Percentiles rank a stretch among this genome's conserved stretches.
Evolutionary conservation across 768 basidiomycete genomes (phyloP).

Genomic region (Kwoniella newhampshirensis): DNA sequence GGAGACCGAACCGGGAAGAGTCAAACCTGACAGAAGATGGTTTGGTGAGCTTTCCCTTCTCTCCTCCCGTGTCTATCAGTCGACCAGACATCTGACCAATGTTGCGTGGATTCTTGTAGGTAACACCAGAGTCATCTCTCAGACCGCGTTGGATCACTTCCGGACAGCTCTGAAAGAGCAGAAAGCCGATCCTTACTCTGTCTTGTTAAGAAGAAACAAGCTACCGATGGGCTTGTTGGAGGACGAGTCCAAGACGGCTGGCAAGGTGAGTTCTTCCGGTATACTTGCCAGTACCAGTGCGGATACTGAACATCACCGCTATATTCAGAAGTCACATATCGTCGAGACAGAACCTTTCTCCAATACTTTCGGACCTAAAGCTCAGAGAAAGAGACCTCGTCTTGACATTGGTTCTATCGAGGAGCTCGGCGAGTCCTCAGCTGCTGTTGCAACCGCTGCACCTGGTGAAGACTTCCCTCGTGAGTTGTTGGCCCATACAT

Average conservation of each 20-base stretch:
- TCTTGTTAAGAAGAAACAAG: constrained; percentile 89
- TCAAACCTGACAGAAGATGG: constrained; percentile 94
- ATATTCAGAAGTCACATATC: constrained; percentile 76
- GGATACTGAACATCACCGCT: too few species aligned
- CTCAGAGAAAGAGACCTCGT: constrained; percentile 84
- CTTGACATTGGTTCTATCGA: constrained; percentile 89
- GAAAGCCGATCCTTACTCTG: constrained; percentile 93
- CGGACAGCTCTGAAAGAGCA: constrained; percentile 77
- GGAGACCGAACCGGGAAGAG: constrained; percentile 82
- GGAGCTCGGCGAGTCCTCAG: constrained; percentile 64
- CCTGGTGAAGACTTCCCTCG: constrained; percentile 43
- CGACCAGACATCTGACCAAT: not conserved
- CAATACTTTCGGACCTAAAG: constrained; percentile 93
- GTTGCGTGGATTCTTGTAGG: constrained; percentile 58
- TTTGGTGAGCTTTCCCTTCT: constrained; percentile 66
- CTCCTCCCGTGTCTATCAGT: not conserved
- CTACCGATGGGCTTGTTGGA: constrained; percentile 94
- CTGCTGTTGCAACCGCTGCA: constrained; percentile 54
- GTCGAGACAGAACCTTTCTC: constrained; percentile 93
- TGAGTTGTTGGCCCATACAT: constrained; percentile 55
- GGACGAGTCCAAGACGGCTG: constrained; percentile 79
- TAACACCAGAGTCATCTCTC: constrained; percentile 97
- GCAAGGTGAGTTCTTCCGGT: constrained; percentile 62
- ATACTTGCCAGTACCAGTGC: too few species aligned
- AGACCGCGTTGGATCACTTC: constrained; percentile 94